Conservation (phyloP, 1,284 basidiomycete genomes). For the Cutaneotrichosporon sp. region DNA sequence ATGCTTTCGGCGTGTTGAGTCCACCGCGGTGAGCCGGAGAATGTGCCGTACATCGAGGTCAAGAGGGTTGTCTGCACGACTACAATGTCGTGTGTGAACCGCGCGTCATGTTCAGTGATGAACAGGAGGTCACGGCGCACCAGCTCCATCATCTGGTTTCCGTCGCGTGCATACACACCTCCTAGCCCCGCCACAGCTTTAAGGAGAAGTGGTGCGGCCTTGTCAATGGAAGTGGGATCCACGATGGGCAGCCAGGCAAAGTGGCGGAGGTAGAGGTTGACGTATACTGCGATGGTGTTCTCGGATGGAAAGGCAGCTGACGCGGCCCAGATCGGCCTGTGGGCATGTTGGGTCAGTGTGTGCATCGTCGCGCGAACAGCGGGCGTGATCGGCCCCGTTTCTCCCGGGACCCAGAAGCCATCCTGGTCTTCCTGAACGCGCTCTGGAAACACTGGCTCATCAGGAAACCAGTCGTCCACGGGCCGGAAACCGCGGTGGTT, state of each 20-base stretch:
- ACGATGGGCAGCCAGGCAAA: conserved; percentile 32
- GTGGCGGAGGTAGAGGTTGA: conserved; percentile 30
- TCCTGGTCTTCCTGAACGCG: too few species aligned
- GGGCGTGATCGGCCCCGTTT: not conserved
- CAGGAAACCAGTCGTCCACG: not conserved
- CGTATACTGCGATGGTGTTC: conserved; percentile 23
- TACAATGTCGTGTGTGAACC: conserved; percentile 27
- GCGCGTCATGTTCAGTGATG: conserved; percentile 32
- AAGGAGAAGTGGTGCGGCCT: conserved; percentile 26
- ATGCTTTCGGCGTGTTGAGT: conserved; percentile 29
- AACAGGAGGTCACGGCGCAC: conserved; percentile 27
- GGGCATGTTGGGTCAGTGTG: conserved; percentile 24
- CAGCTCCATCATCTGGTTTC: conserved; percentile 24
- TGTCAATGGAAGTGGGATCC: conserved; percentile 15
- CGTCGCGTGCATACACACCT: conserved; percentile 28
- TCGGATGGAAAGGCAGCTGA: conserved; percentile 26
- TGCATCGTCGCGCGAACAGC: conserved; percentile 21
- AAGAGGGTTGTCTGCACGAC: conserved; percentile 29
- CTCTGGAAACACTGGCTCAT: not conserved
- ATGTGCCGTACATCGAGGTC: conserved; percentile 27
- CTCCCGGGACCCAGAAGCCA: too few species aligned
- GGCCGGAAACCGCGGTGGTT: conserved; percentile 12
- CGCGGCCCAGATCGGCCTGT: conserved; percentile 24
- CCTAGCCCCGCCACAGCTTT: conserved; percentile 30
- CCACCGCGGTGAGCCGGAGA: conserved; percentile 28